Base-by-base conservation (phyloP, 768 basidiomycete genomes). In the Amanita exitialis region DNA sequence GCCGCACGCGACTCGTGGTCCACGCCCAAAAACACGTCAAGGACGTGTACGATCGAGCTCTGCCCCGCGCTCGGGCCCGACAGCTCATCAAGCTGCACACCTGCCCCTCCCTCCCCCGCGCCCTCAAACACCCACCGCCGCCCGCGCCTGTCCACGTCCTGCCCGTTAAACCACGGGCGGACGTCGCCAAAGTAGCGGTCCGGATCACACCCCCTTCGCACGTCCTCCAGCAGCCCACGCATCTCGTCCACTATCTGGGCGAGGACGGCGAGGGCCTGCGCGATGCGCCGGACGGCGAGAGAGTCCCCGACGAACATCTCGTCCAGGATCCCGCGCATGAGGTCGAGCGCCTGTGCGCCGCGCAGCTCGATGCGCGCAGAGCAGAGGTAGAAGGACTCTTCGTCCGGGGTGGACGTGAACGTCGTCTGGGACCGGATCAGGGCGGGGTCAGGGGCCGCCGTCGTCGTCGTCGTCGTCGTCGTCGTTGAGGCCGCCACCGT, bases 311-410 rank as follows among this genome's bases (percentile, higher is more conserved):
- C 78, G 69, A 94, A 95, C 41, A 83, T 77, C 62, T 98, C 94
- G 68, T 97, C 91, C 78, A 95, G 83, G 6, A 82, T 88, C 6
- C 78, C 70, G 2, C 86, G 81, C 91, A 98, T 95, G 49, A 95
- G 70, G 44, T 83, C 77, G 18, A 97, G 79, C 1, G 86, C 87
- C 49, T 84, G 78, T 1, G 91, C 91, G 8, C 94, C 94, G 25
- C 83, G 80, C 20, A 96, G 73, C 66, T 98, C 95, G 61, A 94
- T 90, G 8, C 88, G 79, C 2, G 92, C 82, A 0, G 92, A 93
- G 35, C 83, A 79, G 44, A 96, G 78, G 68, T 92, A 97, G 64
- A 98, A 99, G 53, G 90, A 89, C 54, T 84, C 78, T 62, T 99
- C 95, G 60, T 93, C 90, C 21, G 66, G 64, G 2, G 84, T 83